Evolutionary conservation across 1,284 basidiomycete genomes (phyloP), one percentile per base, ranked within the genome.

Genomic region (Moesziomyces sp.): DNA sequence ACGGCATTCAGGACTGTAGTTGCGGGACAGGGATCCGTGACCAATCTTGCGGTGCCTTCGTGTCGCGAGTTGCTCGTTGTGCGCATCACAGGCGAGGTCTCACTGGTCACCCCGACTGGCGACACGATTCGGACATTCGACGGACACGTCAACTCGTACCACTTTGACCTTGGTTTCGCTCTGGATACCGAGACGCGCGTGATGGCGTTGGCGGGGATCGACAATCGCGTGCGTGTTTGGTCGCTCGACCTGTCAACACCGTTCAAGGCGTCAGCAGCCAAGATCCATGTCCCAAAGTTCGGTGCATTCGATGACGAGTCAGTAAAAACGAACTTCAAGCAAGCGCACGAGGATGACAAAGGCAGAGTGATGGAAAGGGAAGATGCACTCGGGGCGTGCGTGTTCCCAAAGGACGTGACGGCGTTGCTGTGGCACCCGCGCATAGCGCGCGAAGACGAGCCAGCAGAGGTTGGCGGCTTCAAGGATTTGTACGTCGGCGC

Each of bases 131-230:
- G 54, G 4, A n/a, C 16, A 6, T 68, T 40, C 30, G 16, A 46
- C 7, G 71, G 71, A 3, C 71, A 74, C 38, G 55, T 66, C 43
- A 74, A 74, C n/a, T 52, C 59, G 9, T 74, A 68, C 24, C 30
- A 44, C 0, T 74, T 58, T n/a, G n/a, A 44, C 6, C 49, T 74
- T 0, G 71, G 49, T 7, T 56, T 52, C 19, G 63, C 63, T 4
- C 38, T 67, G 18, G 63, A 72, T 24, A 21, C 40, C 1, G 45
- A 49, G 2, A 35, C 53, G n/a, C 51, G 59, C 3, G 44, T 72
- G 3, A 16, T 72, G 5, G 69, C 69, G 6, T 35, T 72, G 23
- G 63, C 63, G 5, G 69, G 69, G 3, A n/a, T 55, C 16, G 69
- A 72, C 30, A 30, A 55, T 13, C 44, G 43, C 21, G 69, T 72